A percentile compares a stretch with the other conserved stretches of the same genome.
Conservation (phyloP, 2,329 filamentous ascomycete species). For the Huntiella moniliformis region DNA sequence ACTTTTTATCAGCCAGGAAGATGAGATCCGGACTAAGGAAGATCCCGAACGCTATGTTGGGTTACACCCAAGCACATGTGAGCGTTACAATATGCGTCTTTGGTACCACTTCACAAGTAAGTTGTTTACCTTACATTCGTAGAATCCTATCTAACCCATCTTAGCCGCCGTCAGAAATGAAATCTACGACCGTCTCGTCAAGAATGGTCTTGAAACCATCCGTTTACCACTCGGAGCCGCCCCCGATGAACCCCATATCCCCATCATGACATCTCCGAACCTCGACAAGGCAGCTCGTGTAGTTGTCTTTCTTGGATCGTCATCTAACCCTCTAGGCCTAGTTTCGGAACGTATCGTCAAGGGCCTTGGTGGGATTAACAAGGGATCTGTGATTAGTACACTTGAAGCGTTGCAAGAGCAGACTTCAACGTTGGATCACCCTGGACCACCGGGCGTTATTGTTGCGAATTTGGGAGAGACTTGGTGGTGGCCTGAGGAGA, state of each 20-base stretch:
- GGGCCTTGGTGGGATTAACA: constrained; percentile 43
- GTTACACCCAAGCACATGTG: constrained; percentile 53
- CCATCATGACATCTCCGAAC: constrained; percentile 41
- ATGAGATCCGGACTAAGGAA: constrained; percentile 53
- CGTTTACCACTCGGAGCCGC: constrained; percentile 37
- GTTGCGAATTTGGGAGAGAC: constrained; percentile 63
- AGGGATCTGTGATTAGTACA: constrained; percentile 52
- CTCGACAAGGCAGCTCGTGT: constrained; percentile 41
- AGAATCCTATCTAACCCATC: not conserved
- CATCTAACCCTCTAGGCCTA: constrained; percentile 52
- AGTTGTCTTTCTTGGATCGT: constrained; percentile 57
- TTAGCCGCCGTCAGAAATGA: constrained; percentile 44
- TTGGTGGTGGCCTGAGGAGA: constrained; percentile 51
- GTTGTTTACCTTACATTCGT: constrained; percentile 13
- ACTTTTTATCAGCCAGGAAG: constrained; percentile 59
- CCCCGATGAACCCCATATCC: constrained; percentile 37
- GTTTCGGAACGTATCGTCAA: constrained; percentile 51
- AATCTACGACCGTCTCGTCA: constrained; percentile 41
- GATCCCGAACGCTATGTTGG: constrained; percentile 54
- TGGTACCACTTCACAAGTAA: constrained; percentile 55
- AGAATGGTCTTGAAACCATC: constrained; percentile 38
- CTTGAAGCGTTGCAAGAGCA: constrained; percentile 27
- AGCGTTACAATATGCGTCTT: constrained; percentile 59
- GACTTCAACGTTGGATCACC: constrained; percentile 18
- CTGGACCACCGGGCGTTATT: constrained; percentile 39